Base-by-base conservation (phyloP, 139 green algal genomes). In the Coelastrella sp. region DNA sequence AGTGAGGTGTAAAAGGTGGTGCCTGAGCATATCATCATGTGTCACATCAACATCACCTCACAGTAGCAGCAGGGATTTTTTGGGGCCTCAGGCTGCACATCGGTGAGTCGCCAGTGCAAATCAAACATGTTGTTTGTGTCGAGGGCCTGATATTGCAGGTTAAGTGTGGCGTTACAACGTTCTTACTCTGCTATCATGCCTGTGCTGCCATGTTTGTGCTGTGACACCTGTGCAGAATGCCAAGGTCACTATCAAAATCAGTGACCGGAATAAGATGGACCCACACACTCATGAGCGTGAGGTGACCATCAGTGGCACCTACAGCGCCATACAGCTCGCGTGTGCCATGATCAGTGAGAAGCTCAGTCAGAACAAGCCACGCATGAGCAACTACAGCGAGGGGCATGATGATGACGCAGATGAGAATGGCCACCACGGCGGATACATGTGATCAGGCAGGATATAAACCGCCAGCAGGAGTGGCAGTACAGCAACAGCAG, bases 281-380 rank as follows among this genome's bases (percentile, higher is more conserved):
- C 92, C 92, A 6, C 80, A 80, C 72, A 92, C 90, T 17, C 93
- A 93, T 68, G 92, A 96, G 91, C 94, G 94, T 25, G 94, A 96
- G 92, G 94, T 96, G 3, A 84, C 89, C 15, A 94, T 96, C 91
- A 91, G 24, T 12, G 94, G 94, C 81, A 81, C 35, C 14, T 94
- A 95, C 82, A 78, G 72, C 25, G 68, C 78, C 14, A 92, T 96
- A 6, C 94, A 96, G 94, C 94, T 95, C 68, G 94, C 94, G 19
- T 92, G 93, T 76, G 94, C 94, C 12, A 96, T 96, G 94, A 94
- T 96, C 61, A 91, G 91, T 22, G 94, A 96, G 92, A 95, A 95
- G 87, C 92, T 96, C 66, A 79, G 58, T 6, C 87, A 92, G 87
- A 87, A 87, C 78, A 87, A 87, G 87, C 87, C 87, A 25, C 87